Evolutionary conservation across 306 rosid species (phyloP), one percentile per base, ranked within the genome.

Genomic region (Delonix regia): DNA sequence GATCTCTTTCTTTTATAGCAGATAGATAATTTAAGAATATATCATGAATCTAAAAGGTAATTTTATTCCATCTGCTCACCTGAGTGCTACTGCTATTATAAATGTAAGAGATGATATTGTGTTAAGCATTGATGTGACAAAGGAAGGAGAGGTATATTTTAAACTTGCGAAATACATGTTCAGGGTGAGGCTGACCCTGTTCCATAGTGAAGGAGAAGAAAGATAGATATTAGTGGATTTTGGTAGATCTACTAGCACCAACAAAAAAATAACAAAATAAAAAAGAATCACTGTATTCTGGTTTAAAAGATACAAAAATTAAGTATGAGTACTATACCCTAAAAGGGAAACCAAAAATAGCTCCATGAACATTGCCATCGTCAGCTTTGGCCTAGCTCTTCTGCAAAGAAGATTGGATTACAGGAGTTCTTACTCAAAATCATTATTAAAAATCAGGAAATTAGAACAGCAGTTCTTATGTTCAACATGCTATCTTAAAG

Each of bases 91-190:
- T 21, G 83, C 88, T 22, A 83, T 27, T 22, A 83, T 64, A 57
- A 88, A 88, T 42, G 89, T 85, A 56, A 88, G 34, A 48, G 86
- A 82, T 42, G 87, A 60, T 45, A 83, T 15, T 53, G 69, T 73
- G 51, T 85, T 85, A n/a, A 62, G 12, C 61, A 88, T 70, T 6
- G 91, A 85, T 60, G 87, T 55, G 44, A 64, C 88, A 71, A 87
- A 87, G 76, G 87, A 76, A 48, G 88, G 77, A 80, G 83, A 76
- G 22, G 85, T 84, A 49, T 82, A 82, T 30, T 69, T 77, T 80
- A 84, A 49, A 55, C 86, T 84, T 33, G 81, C 80, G 5, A 84
- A 87, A 52, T 68, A 87, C 85, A 83, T 75, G 69, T 87, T 83
- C 14, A 76, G 53, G 44, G 84, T 67, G 21, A 87, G 83, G 69